phyloP scores from a whole-genome alignment of 169 alveolate species.

The Amoebophrya sp. region DNA sequence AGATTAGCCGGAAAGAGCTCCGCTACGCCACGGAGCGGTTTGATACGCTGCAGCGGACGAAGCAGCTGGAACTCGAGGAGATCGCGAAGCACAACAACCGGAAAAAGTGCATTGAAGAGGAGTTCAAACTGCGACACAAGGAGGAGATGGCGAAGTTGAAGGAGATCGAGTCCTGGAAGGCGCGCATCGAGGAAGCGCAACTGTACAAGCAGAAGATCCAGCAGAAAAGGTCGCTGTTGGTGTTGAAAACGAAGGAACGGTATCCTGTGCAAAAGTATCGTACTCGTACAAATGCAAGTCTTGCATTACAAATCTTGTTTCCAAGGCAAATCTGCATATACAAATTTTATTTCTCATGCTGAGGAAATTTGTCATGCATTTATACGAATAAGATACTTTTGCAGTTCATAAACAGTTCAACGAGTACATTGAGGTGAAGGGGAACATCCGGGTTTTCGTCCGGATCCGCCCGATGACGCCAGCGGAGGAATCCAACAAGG shows the following conservation, averaged over 20 bases:
- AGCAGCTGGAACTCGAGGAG: background rate
- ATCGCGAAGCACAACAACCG: background rate
- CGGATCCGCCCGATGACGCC: background rate
- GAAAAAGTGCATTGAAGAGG: background rate
- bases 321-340: no score
- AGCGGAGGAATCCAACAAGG: no score
- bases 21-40: background rate
- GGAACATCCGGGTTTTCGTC: conserved; percentile 3
- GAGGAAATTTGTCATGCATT: no score
- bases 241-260: background rate
- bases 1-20: background rate
- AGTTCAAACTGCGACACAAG: background rate
- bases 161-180: background rate
- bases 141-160: background rate
- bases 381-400: no score
- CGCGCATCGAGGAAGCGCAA: background rate
- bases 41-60: background rate
- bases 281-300: no score
- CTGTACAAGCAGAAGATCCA: background rate
- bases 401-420: no score
- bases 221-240: background rate
- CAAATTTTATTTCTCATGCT: no score
- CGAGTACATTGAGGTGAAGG: conserved; percentile 25
- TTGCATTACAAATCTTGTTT: no score
- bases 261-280: no score